Base-by-base conservation (phyloP, 2,329 filamentous ascomycete genomes). In the Aspergillus caelatus region DNA sequence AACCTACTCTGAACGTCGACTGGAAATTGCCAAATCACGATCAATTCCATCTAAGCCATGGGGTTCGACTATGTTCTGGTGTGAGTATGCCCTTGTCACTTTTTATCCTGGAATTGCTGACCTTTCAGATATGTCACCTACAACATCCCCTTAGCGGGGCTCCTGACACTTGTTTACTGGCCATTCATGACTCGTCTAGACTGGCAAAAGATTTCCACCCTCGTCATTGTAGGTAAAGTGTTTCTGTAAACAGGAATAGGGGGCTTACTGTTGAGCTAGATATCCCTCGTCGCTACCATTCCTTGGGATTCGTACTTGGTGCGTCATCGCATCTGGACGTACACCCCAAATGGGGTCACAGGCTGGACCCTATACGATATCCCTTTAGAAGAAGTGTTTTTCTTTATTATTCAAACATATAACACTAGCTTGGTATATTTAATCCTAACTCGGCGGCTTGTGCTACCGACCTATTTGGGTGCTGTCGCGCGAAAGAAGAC, bases 221-320 rank as follows among this genome's bases (percentile, higher is more conserved):
- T 92, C 57, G 81, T 90, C 63, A 78, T 81, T 23, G 82, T 83
- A 74, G 58, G 70, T 60, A 19, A 4, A 5, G 14, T 19, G 14
- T 19, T 26, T 26, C 26, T 58, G 4, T 26, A 43, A 23, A 14
- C 34, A 46, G 9, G 26, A 43, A 28, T 11, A 9, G 8, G 16
- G 5, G 14, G 7, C 23, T 50, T 26, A 26, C 16, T 30, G 16
- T 9, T 50, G 26, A 26, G 23, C 45, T 63, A 84, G 79, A 82
- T 91, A 67, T 89, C 90, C 23, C 87, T 93, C 55, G 70, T 83
- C 30, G 85, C 89, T 4, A 92, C 91, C 0, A 87, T 89, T 30
- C 91, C 91, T 36, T 93, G 90, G 90, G 90, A 93, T 71, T 90
- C 89, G 10, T 91, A 91, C 75, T 83, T 93, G 46, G 90, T 93